Evolutionary conservation across 768 basidiomycete species (phyloP).

Genomic region (Tricholoma sp.): DNA sequence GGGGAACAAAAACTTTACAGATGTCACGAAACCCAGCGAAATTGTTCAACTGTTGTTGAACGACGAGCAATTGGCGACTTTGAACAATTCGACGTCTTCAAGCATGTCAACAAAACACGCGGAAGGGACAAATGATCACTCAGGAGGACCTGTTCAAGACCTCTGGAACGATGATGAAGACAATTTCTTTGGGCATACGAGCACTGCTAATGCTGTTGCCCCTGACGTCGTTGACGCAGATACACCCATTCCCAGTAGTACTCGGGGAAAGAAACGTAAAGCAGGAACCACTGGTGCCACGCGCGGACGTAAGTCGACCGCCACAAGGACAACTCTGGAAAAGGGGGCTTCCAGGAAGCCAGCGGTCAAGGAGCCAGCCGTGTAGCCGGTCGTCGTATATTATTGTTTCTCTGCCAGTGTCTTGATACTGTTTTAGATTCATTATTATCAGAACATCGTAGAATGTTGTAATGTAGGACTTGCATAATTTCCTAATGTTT

Average conservation of each 20-base stretch:
- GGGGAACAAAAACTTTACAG: slow-evolving; percentile 92
- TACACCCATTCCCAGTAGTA: slow-evolving; percentile 22
- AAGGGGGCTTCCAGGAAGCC: slow-evolving; percentile 3
- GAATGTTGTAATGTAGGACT: neutral
- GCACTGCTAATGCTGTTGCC: slow-evolving; percentile 15
- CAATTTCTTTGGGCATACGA: slow-evolving; percentile 72
- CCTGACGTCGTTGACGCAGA: slow-evolving; percentile 32
- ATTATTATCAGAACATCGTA: neutral
- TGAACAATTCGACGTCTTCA: slow-evolving; percentile 44
- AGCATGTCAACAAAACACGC: slow-evolving; percentile 27
- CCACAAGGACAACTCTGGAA: slow-evolving; percentile 30
- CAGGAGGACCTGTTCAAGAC: slow-evolving; percentile 46
- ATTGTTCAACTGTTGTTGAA: slow-evolving; percentile 93
- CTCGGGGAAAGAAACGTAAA: slow-evolving; percentile 41
- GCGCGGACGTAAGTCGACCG: slow-evolving; percentile 35
- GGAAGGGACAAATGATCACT: slow-evolving; percentile 24
- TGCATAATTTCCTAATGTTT: neutral
- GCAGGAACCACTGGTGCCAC: slow-evolving; percentile 27
- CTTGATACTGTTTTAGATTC: neutral
- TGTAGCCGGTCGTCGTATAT: neutral
- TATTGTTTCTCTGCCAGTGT: neutral
- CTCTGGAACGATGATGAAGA: slow-evolving; percentile 87
- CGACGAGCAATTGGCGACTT: slow-evolving; percentile 83
- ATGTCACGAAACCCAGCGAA: slow-evolving; percentile 92
- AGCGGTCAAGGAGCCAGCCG: neutral